Percentiles rank a stretch among this genome's conserved stretches.
phyloP scores from a whole-genome alignment of 257 asterid genomes.

The Lithospermum erythrorhizon region DNA sequence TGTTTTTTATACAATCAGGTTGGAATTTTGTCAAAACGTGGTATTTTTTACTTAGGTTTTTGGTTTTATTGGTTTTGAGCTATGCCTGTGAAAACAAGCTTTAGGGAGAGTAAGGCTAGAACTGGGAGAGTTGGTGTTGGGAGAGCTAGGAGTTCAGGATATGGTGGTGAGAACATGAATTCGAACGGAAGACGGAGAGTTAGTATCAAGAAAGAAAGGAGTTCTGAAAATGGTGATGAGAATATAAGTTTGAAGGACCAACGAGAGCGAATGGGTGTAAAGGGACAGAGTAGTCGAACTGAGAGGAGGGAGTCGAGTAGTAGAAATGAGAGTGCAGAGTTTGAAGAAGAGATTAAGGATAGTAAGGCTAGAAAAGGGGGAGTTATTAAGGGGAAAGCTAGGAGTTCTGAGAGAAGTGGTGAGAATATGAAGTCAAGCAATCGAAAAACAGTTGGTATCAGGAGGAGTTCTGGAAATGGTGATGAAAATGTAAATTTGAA shows the following conservation, averaged over 20 bases:
- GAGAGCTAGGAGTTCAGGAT: too few species aligned
- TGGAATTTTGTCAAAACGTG: background rate
- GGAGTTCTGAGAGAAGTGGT: constrained; percentile 19
- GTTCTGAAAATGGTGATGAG: too few species aligned
- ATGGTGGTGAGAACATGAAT: too few species aligned
- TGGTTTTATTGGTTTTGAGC: constrained; percentile 8
- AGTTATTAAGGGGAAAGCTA: constrained; percentile 16
- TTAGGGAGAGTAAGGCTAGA: constrained; percentile 4
- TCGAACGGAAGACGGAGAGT: background rate
- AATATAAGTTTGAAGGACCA: too few species aligned
- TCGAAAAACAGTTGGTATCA: constrained; percentile 1
- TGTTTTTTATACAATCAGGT: background rate
- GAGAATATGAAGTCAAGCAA: constrained; percentile 7
- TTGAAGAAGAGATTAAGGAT: background rate
- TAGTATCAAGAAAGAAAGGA: constrained; percentile 4
- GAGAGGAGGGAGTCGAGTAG: too few species aligned
- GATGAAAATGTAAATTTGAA: constrained; percentile 12
- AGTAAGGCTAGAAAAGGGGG: constrained; percentile 20
- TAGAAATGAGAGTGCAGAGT: too few species aligned
- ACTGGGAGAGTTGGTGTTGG: too few species aligned
- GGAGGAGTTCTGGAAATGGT: constrained; percentile 19
- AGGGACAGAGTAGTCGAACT: too few species aligned
- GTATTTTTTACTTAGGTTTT: background rate
- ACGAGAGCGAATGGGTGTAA: too few species aligned
- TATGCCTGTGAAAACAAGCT: constrained; percentile 26